Evolutionary conservation across 2,329 filamentous ascomycete species (phyloP).

Genomic region (Aaosphaeria arxii): DNA sequence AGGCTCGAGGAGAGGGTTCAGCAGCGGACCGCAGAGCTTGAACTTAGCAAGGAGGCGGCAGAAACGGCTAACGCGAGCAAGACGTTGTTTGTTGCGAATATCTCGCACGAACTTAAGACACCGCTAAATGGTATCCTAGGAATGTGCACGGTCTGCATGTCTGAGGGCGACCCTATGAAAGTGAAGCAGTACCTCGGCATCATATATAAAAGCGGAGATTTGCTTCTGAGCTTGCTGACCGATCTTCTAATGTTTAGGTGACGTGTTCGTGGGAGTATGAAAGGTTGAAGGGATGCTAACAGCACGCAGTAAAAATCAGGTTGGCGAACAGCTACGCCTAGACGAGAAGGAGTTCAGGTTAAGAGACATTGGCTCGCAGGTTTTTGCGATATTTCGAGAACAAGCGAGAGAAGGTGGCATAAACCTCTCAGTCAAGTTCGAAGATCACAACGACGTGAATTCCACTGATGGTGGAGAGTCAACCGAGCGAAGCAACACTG

Average conservation of each 20-base stretch:
- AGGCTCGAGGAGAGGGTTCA: constrained; percentile 80
- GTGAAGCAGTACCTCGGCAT: constrained; percentile 83
- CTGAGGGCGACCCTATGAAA: constrained; percentile 73
- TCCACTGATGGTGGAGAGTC: constrained; percentile 35
- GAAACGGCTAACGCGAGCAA: constrained; percentile 97
- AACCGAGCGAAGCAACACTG: constrained; percentile 56
- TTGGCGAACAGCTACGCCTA: constrained; percentile 76
- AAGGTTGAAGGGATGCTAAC: neutral
- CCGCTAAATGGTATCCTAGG: constrained; percentile 94
- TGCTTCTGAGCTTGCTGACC: constrained; percentile 80
- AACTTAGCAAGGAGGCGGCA: constrained; percentile 85
- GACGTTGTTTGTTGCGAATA: constrained; percentile 95
- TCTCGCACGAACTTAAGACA: constrained; percentile 83
- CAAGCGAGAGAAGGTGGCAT: constrained; percentile 80
- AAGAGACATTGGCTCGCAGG: constrained; percentile 78
- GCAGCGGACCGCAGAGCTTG: constrained; percentile 77
- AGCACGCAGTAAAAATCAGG: constrained; percentile 75
- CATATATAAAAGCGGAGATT: constrained; percentile 83
- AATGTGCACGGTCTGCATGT: constrained; percentile 91
- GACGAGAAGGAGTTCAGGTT: constrained; percentile 84
- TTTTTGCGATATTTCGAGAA: constrained; percentile 84
- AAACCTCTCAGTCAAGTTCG: constrained; percentile 67
- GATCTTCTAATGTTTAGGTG: constrained; percentile 76
- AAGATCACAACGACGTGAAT: constrained; percentile 48
- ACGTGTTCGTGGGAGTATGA: neutral